Evolutionary conservation across 192 early-diverging fungal genomes (phyloP).

Genomic region (Mortierella alpina): DNA sequence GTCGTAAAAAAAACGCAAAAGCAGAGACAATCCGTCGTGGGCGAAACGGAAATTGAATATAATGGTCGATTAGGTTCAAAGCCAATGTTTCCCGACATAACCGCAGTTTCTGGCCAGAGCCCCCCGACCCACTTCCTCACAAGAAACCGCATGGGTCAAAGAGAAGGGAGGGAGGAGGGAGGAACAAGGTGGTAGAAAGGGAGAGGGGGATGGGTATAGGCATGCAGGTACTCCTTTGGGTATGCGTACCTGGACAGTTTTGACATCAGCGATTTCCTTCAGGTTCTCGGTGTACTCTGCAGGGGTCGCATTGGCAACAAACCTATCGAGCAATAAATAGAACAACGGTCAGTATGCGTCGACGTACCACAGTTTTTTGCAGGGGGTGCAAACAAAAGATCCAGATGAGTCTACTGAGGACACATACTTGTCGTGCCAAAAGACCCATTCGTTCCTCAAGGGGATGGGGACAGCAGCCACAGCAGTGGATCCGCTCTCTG

Average conservation of each 20-base stretch:
- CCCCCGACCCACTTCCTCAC: no score
- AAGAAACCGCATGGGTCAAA: no score
- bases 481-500: constrained; percentile 27
- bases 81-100: neutral
- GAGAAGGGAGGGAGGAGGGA: no score
- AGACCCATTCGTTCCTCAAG: constrained; percentile 53
- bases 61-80: no score
- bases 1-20: neutral
- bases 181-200: no score
- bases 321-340: constrained; percentile 17
- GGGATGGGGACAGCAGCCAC: constrained; percentile 37
- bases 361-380: neutral
- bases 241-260: constrained; percentile 58
- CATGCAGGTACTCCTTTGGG: neutral
- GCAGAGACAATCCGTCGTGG: neutral
- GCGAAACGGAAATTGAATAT: constrained; percentile 1
- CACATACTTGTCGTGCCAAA: constrained; percentile 58
- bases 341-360: neutral
- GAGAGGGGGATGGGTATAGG: neutral
- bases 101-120: no score
- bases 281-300: constrained; percentile 61
- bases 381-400: neutral
- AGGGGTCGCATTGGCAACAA: constrained; percentile 59
- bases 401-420: neutral
- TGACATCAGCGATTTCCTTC: constrained; percentile 56